phyloP scores from a whole-genome alignment of 352 stramenopile genomes.

The Pythium dissotocum region DNA sequence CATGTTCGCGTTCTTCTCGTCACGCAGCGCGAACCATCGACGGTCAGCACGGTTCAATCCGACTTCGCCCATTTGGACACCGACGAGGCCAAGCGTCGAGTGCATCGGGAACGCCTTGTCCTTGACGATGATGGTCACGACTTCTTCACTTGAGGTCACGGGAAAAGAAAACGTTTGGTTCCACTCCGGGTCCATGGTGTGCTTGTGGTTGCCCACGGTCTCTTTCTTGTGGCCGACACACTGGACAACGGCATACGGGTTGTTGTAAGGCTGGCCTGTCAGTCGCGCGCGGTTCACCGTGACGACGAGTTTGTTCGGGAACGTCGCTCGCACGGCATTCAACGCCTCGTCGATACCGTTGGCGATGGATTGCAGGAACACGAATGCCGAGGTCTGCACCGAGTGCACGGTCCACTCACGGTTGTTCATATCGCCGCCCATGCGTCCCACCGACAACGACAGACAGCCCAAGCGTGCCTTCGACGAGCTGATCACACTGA shows the following conservation, averaged over 20 bases:
- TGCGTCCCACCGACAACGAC: conserved; percentile 77
- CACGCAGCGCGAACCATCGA: conserved; percentile 76
- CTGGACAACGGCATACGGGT: conserved; percentile 77
- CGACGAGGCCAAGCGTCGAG: conserved; percentile 72
- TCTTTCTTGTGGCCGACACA: conserved; percentile 88
- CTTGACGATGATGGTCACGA: conserved; percentile 71
- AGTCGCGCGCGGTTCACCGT: conserved; percentile 83
- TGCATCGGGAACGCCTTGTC: conserved; percentile 77
- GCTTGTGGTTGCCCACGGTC: conserved; percentile 83
- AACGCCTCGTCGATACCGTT: conserved; percentile 78
- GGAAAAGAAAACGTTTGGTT: conserved; percentile 90
- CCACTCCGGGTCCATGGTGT: conserved; percentile 90
- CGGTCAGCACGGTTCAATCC: conserved; percentile 77
- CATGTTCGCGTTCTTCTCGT: conserved; percentile 59
- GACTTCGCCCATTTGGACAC: conserved; percentile 78
- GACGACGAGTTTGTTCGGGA: conserved; percentile 90
- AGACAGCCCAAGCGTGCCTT: conserved; percentile 72
- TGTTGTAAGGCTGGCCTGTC: conserved; percentile 87
- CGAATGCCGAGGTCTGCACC: conserved; percentile 86
- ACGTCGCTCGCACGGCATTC: conserved; percentile 76
- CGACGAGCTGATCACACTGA: conserved; percentile 74
- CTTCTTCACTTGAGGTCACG: conserved; percentile 71
- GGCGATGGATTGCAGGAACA: conserved; percentile 80
- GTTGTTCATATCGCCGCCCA: conserved; percentile 67
- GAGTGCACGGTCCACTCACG: conserved; percentile 84